A percentile compares a stretch with the other conserved stretches of the same genome.
Conservation (phyloP, 2,329 filamentous ascomycete species). For the Sclerotiophoma versabilis region DNA sequence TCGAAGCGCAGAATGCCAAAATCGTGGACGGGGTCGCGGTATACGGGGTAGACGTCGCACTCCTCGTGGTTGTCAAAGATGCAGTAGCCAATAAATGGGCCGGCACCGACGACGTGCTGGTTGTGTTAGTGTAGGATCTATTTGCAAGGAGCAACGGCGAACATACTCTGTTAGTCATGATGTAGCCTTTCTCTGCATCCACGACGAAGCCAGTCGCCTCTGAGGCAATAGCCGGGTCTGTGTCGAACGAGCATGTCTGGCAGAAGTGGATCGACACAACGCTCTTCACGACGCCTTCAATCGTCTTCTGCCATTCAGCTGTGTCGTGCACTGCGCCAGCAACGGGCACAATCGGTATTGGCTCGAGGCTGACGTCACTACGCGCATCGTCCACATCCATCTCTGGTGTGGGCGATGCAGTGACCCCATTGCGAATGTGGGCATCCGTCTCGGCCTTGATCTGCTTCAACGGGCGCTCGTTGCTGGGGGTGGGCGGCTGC, state of each 20-base stretch:
- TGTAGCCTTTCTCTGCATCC: constrained; percentile 85
- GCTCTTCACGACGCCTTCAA: constrained; percentile 90
- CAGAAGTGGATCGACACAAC: constrained; percentile 99
- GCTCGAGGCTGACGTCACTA: constrained; percentile 53
- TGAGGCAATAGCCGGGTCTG: constrained; percentile 90
- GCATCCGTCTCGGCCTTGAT: constrained; percentile 57
- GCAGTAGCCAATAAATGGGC: constrained; percentile 97
- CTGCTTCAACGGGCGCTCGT: constrained; percentile 63
- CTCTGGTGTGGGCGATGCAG: constrained; percentile 32
- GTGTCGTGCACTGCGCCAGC: constrained; percentile 64
- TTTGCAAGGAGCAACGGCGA: background rate
- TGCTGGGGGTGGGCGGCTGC: constrained; percentile 54
- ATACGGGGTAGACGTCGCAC: constrained; percentile 94
- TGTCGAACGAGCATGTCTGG: constrained; percentile 97
- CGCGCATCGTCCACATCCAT: constrained; percentile 43
- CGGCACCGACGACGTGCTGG: constrained; percentile 88
- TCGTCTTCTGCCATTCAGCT: constrained; percentile 93
- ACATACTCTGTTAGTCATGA: constrained; percentile 57
- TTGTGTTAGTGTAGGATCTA: constrained; percentile 29
- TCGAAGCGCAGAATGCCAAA: constrained; percentile 98
- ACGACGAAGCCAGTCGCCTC: constrained; percentile 98
- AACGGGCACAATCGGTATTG: constrained; percentile 31
- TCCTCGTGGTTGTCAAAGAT: constrained; percentile 99
- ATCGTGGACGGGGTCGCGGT: constrained; percentile 97
- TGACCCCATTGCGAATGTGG: constrained; percentile 48